Base-by-base conservation (phyloP, 2,329 filamentous ascomycete genomes). In the Fusarium sulawesiense region DNA sequence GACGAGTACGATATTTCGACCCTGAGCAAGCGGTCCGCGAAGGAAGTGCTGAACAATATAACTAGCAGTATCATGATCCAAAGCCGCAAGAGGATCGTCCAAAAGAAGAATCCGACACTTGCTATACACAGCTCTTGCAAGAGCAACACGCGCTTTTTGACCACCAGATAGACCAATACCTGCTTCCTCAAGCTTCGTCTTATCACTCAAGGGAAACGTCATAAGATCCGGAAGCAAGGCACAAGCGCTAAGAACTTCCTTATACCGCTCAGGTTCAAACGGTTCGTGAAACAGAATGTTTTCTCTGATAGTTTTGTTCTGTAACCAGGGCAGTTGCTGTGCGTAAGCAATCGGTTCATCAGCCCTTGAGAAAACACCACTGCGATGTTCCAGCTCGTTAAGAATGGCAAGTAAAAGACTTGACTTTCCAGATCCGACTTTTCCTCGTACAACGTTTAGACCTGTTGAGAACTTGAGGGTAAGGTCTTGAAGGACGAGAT, bases 1-100 rank as follows among this genome's bases (percentile, higher is more conserved):
- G 49, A 95, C 92, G 44, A 94, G 88, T n/a, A 96, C 87, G 0
- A 93, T 90, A 0, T 91, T 92, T 8, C 92, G 86, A 9, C 83
- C 86, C 58, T 88, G 86, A 12, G 86, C 81, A 0, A 91, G 86
- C 0, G 90, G 83, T 1, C 87, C 86, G 21, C 86, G 84, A 54
- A 93, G 83, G 70, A 82, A 86, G 78, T 82, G 87, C 67, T 80
- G 87, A 85, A 97, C 73, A 78, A 83, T 93, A 72, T 76, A 86
- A 77, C 79, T 87, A 1, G 87, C 88, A 0, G 89, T 91, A 29
- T 88, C 84, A 56, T 90, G 88, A 47, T 91, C 89, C 11, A 91
- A 77, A 0, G 89, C 86, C 4, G 89, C 88, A 30, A 91, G 84
- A 1, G 89, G 88, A 60, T 91, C 89, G 59, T 91, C 89, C 4